Conservation (phyloP, 768 basidiomycete genomes). For the Dioszegia hungarica region DNA sequence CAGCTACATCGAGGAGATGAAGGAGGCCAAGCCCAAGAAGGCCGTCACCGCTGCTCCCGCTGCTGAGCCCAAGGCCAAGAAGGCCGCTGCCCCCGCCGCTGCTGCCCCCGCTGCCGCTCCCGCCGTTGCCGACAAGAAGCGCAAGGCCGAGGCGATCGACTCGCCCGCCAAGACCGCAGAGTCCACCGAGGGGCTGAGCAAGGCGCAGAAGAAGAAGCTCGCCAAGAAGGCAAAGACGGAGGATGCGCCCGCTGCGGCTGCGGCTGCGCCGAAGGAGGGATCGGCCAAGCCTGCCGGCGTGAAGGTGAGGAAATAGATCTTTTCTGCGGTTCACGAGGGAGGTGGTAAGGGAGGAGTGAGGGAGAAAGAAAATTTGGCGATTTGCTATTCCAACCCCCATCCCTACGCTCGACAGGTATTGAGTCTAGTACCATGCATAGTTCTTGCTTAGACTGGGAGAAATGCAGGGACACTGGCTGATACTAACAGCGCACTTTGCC, state of each 20-base stretch:
- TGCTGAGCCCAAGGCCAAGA: conserved; percentile 22
- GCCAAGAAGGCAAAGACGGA: conserved; percentile 66
- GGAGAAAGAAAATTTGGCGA: not conserved
- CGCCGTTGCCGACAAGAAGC: conserved; percentile 54
- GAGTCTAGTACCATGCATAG: not conserved
- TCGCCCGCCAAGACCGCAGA: conserved; percentile 47
- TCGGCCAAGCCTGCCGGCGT: conserved; percentile 13
- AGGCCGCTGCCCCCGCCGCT: conserved; percentile 18
- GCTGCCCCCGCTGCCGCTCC: conserved; percentile 18
- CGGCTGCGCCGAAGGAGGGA: conserved; percentile 12
- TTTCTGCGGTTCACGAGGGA: conserved; percentile 4
- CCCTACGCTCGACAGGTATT: not conserved
- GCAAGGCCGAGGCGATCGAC: conserved; percentile 64
- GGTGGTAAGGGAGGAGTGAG: too few species aligned
- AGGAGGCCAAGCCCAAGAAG: conserved; percentile 13
- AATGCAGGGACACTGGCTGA: not conserved
- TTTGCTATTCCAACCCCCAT: not conserved
- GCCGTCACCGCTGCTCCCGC: not conserved
- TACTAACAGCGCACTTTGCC: conserved; percentile 52
- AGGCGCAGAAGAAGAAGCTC: conserved; percentile 63
- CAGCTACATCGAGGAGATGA: conserved; percentile 17
- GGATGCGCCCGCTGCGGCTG: conserved; percentile 50
- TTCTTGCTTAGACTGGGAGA: too few species aligned
- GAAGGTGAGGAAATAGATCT: conserved; percentile 35
- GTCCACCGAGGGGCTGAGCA: conserved; percentile 48